Percentiles rank a stretch among this genome's conserved stretches.
Evolutionary conservation across 139 green algal genomes (phyloP).

Genomic region (Picocystis salinarum): DNA sequence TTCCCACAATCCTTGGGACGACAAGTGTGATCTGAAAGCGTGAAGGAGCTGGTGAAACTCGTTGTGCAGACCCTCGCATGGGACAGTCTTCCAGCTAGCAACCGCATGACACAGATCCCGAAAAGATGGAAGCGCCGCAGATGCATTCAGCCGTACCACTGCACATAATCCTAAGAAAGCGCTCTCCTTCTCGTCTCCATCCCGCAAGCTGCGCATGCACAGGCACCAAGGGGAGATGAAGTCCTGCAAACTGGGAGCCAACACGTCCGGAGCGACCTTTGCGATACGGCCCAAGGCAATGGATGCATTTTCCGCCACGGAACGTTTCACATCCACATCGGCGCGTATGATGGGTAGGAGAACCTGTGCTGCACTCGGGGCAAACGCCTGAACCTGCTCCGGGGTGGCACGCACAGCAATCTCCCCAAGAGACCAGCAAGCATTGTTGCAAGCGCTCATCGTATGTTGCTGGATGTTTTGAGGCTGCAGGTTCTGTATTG

Average conservation of each 20-base stretch:
- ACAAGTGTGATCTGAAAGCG: constrained; percentile 5
- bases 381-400: constrained; percentile 30
- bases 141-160: constrained; percentile 44
- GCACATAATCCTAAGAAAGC: constrained; percentile 60
- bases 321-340: constrained; percentile 30
- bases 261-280: constrained; percentile 32
- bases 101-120: constrained; percentile 34
- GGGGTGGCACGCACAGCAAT: constrained; percentile 43
- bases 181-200: constrained; percentile 88
- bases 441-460: constrained; percentile 80
- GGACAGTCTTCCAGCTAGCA: constrained; percentile 38
- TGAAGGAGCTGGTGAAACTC: constrained; percentile 35
- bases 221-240: constrained; percentile 64
- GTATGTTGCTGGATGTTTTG: constrained; percentile 13
- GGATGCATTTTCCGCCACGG: constrained; percentile 72
- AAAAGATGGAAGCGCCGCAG: constrained; percentile 29
- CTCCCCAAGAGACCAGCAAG: constrained; percentile 78
- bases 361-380: constrained; percentile 23
- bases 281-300: constrained; percentile 73
- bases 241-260: constrained; percentile 52
- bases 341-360: constrained; percentile 38
- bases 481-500: constrained; percentile 13
- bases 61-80: constrained; percentile 25
- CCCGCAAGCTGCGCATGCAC: constrained; percentile 54
- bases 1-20: constrained; percentile 15